Base-by-base conservation (phyloP, 441 rosid genomes). In the Pelargonium citronellum region DNA sequence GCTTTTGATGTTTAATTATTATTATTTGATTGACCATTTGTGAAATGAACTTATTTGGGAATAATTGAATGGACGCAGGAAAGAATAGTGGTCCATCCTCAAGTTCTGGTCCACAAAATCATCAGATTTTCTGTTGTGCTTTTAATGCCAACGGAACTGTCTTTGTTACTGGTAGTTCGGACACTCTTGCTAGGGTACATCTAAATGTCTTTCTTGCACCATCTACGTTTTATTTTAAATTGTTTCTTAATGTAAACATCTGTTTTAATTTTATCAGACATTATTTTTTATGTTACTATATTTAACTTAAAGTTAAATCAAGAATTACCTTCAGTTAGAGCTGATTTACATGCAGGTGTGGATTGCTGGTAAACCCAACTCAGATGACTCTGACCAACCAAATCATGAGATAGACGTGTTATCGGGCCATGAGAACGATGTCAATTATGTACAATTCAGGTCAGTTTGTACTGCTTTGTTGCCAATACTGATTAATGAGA, bases 131-230 rank as follows among this genome's bases (percentile, higher is more conserved):
- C 72, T 91, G 96, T 68, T 96, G 99, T 51, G 85, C 99, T 67
- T 96, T 91, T 79, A 96, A 96, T 84, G 95, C 95, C 70, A 93
- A 79, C 84, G 99, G 99, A 80, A 85, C 95, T 73, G 92, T 90
- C 67, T 96, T 96, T 79, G 98, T 96, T 83, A 90, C 99, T 64
- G 98, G 99, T 71, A 96, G 99, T 86, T 91, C 99, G 20, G 99
- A 96, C 82, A 89, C 87, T 75, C 88, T 87, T 77, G 98, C 99
- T 30, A 86, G 98, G 96, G 99, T 90, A 87, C 79, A 78, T 85
- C 77, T 69, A 19, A 39, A 70, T 75, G 17, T 69, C 69, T 68
- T 15, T 71, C 20, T 72, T 55, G 27, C 15, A 22, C 64, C 64
- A 61, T 24, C 15, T 10, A 10, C 27, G 39, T 22, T 58, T 20